Conservation (phyloP, 1,139 yeast genomes). For the Candida smagusa region DNA sequence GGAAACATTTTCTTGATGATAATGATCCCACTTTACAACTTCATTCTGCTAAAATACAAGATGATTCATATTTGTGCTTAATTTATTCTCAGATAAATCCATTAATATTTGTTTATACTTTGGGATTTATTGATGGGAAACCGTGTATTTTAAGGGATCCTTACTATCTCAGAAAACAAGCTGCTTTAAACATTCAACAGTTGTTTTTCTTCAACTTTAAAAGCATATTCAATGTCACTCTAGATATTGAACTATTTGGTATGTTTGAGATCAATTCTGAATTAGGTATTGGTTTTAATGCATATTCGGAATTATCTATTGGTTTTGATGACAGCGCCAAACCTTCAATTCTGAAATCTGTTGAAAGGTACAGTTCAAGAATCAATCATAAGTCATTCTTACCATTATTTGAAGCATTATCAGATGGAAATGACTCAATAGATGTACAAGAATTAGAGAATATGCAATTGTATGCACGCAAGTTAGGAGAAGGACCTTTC, state of each 20-base stretch:
- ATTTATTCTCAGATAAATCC: slow-evolving; percentile 43
- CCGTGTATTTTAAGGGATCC: slow-evolving; percentile 46
- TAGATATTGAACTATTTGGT: slow-evolving; percentile 10
- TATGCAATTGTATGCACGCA: slow-evolving; percentile 20
- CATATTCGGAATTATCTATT: slow-evolving; percentile 1
- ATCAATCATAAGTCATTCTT: neutral
- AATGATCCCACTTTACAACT: slow-evolving; percentile 55
- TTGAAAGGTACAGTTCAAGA: neutral
- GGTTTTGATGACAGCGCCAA: neutral
- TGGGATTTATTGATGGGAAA: slow-evolving; percentile 34
- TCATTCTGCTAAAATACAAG: slow-evolving; percentile 18
- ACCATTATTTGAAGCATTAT: neutral
- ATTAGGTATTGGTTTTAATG: slow-evolving; percentile 12
- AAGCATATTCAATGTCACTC: slow-evolving; percentile 5
- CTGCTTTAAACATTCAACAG: slow-evolving; percentile 14
- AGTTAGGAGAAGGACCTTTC: slow-evolving; percentile 25
- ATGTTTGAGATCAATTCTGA: slow-evolving; percentile 19
- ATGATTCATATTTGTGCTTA: slow-evolving; percentile 28
- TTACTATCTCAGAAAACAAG: slow-evolving; percentile 15
- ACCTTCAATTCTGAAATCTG: neutral
- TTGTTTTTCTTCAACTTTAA: slow-evolving; percentile 8
- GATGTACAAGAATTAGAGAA: slow-evolving; percentile 18
- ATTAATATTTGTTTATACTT: slow-evolving; percentile 39
- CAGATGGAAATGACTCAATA: neutral
- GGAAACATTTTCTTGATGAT: slow-evolving; percentile 64